Conservation (phyloP, 306 rosid genomes). For the Cajanus cajan region DNA sequence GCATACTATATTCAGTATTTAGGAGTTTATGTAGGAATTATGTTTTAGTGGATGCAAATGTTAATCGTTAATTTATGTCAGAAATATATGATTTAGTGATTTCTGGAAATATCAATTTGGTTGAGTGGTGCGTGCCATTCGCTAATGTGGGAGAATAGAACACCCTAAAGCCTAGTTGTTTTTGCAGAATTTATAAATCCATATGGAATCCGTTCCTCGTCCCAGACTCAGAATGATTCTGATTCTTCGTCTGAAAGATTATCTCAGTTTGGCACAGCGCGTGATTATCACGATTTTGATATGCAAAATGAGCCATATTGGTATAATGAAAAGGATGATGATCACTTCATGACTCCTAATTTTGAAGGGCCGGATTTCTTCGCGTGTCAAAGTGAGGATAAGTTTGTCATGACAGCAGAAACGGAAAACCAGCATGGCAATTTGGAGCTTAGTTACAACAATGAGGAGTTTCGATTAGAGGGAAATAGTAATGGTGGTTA, state of each 20-base stretch:
- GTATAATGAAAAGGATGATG: conserved; percentile 76
- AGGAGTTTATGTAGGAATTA: neutral
- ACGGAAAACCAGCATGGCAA: conserved; percentile 39
- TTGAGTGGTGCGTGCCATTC: neutral
- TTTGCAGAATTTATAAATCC: conserved; percentile 83
- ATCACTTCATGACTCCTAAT: conserved; percentile 71
- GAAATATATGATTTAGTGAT: neutral
- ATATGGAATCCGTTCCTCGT: conserved; percentile 70
- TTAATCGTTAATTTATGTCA: no score
- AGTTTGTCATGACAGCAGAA: conserved; percentile 74
- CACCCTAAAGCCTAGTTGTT: conserved; percentile 20
- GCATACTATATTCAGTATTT: no score
- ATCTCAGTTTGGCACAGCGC: conserved; percentile 93
- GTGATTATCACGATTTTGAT: conserved; percentile 80
- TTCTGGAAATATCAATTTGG: neutral
- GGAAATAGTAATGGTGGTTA: conserved; percentile 34
- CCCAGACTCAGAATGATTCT: conserved; percentile 64
- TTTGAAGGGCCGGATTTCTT: conserved; percentile 73
- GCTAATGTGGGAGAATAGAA: neutral
- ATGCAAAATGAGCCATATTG: conserved; percentile 75
- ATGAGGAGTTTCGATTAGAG: conserved; percentile 30
- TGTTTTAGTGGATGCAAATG: neutral
- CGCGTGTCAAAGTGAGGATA: conserved; percentile 73
- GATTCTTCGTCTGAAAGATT: conserved; percentile 70
- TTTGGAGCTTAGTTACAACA: conserved; percentile 29